Evolutionary conservation across 306 rosid species (phyloP).

Genomic region (Lathyrus oleraceus): DNA sequence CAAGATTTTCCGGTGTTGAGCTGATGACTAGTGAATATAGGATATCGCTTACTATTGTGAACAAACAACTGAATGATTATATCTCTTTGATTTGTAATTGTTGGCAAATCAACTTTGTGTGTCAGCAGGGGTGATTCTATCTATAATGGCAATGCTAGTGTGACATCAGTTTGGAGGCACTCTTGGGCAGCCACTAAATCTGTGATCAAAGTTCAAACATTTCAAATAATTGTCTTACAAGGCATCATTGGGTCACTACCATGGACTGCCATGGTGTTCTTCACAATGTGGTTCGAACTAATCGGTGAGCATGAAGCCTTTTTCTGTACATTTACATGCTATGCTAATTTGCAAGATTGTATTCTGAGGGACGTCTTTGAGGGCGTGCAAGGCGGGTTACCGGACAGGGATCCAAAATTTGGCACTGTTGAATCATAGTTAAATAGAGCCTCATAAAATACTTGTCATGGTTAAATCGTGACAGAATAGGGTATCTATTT

Average conservation of each 20-base stretch:
- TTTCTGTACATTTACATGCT: conserved; percentile 14
- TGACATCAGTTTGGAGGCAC: conserved; percentile 65
- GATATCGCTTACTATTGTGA: not conserved
- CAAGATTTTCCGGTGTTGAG: not conserved
- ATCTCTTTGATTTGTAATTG: conserved; percentile 22
- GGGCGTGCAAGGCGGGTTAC: too few species aligned
- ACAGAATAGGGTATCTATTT: too few species aligned
- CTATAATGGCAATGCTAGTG: conserved; percentile 47
- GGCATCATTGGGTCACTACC: conserved; percentile 91
- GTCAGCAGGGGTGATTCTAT: conserved; percentile 53
- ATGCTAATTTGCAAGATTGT: conserved; percentile 5
- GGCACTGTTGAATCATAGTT: too few species aligned
- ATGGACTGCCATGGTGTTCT: conserved; percentile 99
- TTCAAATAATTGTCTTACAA: conserved; percentile 88
- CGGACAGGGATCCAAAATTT: too few species aligned
- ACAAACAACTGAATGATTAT: conserved; percentile 10
- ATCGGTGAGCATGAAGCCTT: conserved; percentile 59
- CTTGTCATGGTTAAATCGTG: too few species aligned
- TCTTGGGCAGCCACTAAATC: conserved; percentile 83
- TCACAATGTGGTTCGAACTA: conserved; percentile 98
- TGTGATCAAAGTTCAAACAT: conserved; percentile 77
- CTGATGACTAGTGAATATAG: not conserved
- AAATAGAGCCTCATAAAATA: too few species aligned
- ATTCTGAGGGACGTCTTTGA: too few species aligned
- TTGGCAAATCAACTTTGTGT: conserved; percentile 34